phyloP scores from a whole-genome alignment of 805 yeast species.

The Yarrowia deformans region DNA sequence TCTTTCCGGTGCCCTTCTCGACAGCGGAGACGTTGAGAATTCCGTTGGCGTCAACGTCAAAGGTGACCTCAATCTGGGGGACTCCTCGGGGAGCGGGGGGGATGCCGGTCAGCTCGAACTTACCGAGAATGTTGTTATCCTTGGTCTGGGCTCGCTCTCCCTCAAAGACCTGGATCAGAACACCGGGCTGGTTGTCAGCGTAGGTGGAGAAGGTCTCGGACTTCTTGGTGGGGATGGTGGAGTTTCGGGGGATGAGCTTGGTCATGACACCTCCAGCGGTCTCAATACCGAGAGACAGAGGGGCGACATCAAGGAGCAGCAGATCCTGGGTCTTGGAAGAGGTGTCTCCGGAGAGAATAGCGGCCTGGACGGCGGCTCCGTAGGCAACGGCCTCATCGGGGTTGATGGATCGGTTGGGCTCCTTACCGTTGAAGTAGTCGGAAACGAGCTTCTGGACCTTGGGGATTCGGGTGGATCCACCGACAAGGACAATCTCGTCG shows the following conservation, averaged over 20 bases:
- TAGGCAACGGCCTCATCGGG: conserved; percentile 99
- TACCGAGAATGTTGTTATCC: conserved; percentile 96
- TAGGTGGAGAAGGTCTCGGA: conserved; percentile 96
- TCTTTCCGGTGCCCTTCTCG: conserved; percentile 98
- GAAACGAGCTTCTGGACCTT: conserved; percentile 94
- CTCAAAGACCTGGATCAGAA: conserved; percentile 93
- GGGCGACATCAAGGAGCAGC: conserved; percentile 94
- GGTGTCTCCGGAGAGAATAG: conserved; percentile 93
- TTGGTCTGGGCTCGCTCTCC: conserved; percentile 98
- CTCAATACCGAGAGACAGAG: conserved; percentile 96
- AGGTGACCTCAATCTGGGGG: conserved; percentile 97
- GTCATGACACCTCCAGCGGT: conserved; percentile 99
- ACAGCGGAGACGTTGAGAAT: conserved; percentile 94
- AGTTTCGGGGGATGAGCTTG: conserved; percentile 97
- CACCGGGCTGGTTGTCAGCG: conserved; percentile 99
- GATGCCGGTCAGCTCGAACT: conserved; percentile 93
- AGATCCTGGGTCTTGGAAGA: conserved; percentile 96
- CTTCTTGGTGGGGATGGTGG: conserved; percentile 97
- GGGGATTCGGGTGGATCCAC: conserved; percentile 99
- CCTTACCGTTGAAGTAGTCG: conserved; percentile 97
- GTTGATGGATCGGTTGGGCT: conserved; percentile 94
- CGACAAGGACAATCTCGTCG: conserved; percentile 92
- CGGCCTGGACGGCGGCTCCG: conserved; percentile 99
- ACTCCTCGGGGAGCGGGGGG: conserved; percentile 99
- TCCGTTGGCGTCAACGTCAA: conserved; percentile 97